phyloP scores from a whole-genome alignment of 2,329 filamentous ascomycete species.

The Penicillium sp. region DNA sequence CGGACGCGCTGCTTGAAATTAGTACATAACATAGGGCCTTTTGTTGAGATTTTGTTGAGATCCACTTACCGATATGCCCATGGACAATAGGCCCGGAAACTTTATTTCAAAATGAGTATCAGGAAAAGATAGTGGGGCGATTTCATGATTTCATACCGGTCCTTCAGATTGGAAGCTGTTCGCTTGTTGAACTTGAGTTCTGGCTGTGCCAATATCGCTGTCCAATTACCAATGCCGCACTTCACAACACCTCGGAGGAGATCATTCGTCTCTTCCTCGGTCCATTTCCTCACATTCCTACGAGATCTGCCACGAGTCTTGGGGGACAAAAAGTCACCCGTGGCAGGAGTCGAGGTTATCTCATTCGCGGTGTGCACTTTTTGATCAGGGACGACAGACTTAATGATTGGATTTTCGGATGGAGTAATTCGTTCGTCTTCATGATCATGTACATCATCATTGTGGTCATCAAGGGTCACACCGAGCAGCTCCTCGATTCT shows the following conservation, averaged over 20 bases:
- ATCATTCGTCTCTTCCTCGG: slow-evolving; percentile 60
- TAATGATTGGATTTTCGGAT: slow-evolving; percentile 2
- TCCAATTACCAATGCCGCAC: slow-evolving; percentile 66
- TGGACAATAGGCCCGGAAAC: slow-evolving; percentile 57
- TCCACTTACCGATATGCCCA: slow-evolving; percentile 42
- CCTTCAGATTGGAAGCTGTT: slow-evolving; percentile 64
- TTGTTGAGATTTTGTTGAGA: not conserved
- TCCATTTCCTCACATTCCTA: slow-evolving; percentile 57
- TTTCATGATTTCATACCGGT: slow-evolving; percentile 43
- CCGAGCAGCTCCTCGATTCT: slow-evolving; percentile 38
- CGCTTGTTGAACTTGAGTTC: slow-evolving; percentile 59
- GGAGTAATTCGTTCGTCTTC: slow-evolving; percentile 10
- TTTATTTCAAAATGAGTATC: slow-evolving; percentile 24
- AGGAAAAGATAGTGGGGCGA: not conserved
- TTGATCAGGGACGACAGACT: slow-evolving; percentile 1
- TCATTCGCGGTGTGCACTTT: slow-evolving; percentile 5
- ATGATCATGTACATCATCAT: slow-evolving; percentile 16
- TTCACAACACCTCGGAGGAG: slow-evolving; percentile 59
- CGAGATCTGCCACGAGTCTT: slow-evolving; percentile 42
- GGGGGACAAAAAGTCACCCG: slow-evolving; percentile 27
- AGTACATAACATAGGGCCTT: slow-evolving; percentile 1
- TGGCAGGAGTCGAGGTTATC: slow-evolving; percentile 3
- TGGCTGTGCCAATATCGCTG: slow-evolving; percentile 58
- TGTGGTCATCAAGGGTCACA: slow-evolving; percentile 24
- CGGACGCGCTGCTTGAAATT: slow-evolving; percentile 25